Base-by-base conservation (phyloP, 345 rosid species). In the Populus tremula region DNA sequence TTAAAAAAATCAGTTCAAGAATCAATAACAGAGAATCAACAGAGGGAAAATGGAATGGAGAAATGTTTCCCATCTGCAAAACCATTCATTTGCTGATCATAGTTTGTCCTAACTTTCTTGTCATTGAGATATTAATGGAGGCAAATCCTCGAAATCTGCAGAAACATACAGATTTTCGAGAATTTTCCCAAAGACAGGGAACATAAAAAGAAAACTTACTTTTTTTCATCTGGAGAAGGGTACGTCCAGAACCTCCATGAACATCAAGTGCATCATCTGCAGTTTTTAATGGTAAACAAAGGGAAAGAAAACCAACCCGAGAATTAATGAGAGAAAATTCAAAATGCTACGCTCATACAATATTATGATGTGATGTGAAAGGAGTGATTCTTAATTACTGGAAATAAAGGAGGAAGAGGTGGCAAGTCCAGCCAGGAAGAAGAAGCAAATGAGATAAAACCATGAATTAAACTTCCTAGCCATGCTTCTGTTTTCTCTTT, bases 181-280 rank as follows among this genome's bases (percentile, higher is more conserved):
- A 56, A 1, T 38, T 35, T 63, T n/a, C 35, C 10, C 27, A 39
- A 5, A 18, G 10, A 35, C n/a, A 4, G 20, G 43, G 16, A 13
- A 7, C 33, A 69, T 27, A 23, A n/a, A 10, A 70, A 72, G 47
- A 69, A 43, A 54, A 67, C 87, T 68, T 81, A 91, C 94, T 8
- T 75, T 72, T 78, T 80, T 80, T 86, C 72, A 88, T 84, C 83
- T 93, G 97, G 70, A 93, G 96, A 73, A 93, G 97, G 84, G 79
- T 69, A 76, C 96, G 93, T 77, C 89, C 85, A 27, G 84, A 62
- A 38, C 75, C 45, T 81, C 77, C 84, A 66, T 81, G 84, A 27
- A 83, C 64, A 69, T 79, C 81, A 64, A 88, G 78, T 68, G 77
- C 77, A 80, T 85, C 83, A 85, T 87, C 97, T 93, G 87, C 84